Evolutionary conservation across 2,329 filamentous ascomycete species (phyloP).

Genomic region (Diaporthe australafricana): DNA sequence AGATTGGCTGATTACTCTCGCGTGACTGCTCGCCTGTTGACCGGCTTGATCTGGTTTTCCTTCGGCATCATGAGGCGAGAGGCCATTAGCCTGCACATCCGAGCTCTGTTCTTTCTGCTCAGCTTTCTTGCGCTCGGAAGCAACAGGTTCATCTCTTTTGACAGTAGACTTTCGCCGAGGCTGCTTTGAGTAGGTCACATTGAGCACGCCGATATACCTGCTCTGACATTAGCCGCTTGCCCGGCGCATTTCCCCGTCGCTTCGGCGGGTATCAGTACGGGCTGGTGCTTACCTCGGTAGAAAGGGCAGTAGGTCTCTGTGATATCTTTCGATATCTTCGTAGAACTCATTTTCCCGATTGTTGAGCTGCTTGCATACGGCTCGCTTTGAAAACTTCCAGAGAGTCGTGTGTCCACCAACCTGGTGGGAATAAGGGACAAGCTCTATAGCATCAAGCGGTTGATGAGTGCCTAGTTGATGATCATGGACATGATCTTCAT

Average conservation of each 20-base stretch:
- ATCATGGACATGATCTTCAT: constrained; percentile 63
- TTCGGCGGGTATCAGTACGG: neutral
- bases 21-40: constrained; percentile 44
- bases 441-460: constrained; percentile 89
- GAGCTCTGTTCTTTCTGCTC: constrained; percentile 44
- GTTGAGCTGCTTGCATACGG: constrained; percentile 98
- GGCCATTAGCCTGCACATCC: constrained; percentile 39
- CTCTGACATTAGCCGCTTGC: constrained; percentile 42
- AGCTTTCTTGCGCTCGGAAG: constrained; percentile 50
- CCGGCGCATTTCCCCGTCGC: neutral
- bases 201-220: constrained; percentile 96
- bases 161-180: constrained; percentile 72
- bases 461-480: constrained; percentile 63
- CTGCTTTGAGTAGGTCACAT: constrained; percentile 93
- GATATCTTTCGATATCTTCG: constrained; percentile 91
- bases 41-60: constrained; percentile 37
- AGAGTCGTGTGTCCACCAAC: constrained; percentile 97
- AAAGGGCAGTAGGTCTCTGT: constrained; percentile 90
- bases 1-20: constrained; percentile 77
- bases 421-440: constrained; percentile 97
- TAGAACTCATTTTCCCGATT: constrained; percentile 99
- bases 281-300: constrained; percentile 77
- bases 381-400: constrained; percentile 93
- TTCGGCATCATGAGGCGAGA: constrained; percentile 36
- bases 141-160: constrained; percentile 60